Evolutionary conservation across 768 basidiomycete genomes (phyloP).

Genomic region (Psilocybe sp.): DNA sequence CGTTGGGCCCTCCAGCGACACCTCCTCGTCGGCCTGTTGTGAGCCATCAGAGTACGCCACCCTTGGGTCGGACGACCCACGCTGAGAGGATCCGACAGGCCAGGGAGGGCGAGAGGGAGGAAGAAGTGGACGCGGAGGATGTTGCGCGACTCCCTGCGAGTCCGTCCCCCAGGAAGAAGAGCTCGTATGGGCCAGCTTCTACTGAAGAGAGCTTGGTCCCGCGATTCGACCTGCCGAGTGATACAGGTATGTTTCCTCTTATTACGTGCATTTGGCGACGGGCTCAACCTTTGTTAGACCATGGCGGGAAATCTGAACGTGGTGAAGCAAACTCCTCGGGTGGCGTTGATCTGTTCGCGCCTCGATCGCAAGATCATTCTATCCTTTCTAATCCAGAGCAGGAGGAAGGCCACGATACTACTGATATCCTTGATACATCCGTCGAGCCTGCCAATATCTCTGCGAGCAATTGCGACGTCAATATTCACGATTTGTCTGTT

Average conservation of each 20-base stretch:
- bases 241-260: constrained; percentile 16
- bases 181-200: constrained; percentile 1
- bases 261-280: not conserved
- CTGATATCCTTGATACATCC: constrained; percentile 21
- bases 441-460: constrained; percentile 26
- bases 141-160: constrained; percentile 29
- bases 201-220: constrained; percentile 29
- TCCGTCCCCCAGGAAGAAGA: constrained; percentile 36
- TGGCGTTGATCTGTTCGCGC: constrained; percentile 22
- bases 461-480: constrained; percentile 26
- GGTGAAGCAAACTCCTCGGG: constrained; percentile 10
- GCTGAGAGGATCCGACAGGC: constrained; percentile 27
- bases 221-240: constrained; percentile 22
- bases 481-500: constrained; percentile 15
- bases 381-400: constrained; percentile 15
- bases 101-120: constrained; percentile 25
- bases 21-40: constrained; percentile 32
- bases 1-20: constrained; percentile 30
- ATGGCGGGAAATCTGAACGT: not conserved
- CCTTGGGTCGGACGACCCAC: constrained; percentile 35
- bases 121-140: constrained; percentile 25
- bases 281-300: too few relatives aligned
- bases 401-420: constrained; percentile 4
- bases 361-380: constrained; percentile 23
- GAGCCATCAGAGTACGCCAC: constrained; percentile 31